Base-by-base conservation (phyloP, 768 basidiomycete genomes). In the Xerocomus brunneocitrinus region DNA sequence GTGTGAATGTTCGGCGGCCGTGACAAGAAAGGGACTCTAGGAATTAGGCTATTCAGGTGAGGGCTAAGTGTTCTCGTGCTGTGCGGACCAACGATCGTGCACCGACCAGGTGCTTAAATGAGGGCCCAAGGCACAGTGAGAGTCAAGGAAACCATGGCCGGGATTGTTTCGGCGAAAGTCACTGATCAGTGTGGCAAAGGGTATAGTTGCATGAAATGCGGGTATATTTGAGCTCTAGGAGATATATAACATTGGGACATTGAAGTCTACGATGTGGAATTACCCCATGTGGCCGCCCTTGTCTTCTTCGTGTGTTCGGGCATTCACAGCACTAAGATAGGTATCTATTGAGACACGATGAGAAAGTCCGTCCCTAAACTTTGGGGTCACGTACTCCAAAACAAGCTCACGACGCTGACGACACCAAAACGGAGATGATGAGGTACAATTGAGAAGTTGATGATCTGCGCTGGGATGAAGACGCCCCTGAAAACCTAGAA, bases 391-490 rank as follows among this genome's bases (percentile, higher is more conserved):
- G 43, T 65, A 91, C 89, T 91, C 89, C 87, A 89, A 73, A 87
- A 87, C 55, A 91, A 76, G 62, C 85, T 85, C 48, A 91, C 87
- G 10, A 87, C 78, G 61, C 89, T 79, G 24, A 93, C 81, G 19
- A 85, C 74, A 19, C 86, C 76, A 49, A 92, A 84, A 35, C 90
- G 82, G 34, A 91, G 70, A 59, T 92, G 90, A 4, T 79, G 83
- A 2, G 91, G 91, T 1, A 91, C 79, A 31, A 92, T 22, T 8
- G 81, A 73, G 62, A 92, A 93, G 70, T 93, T 93, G 73, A 90
- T 74, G 50, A 85, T 62, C 66, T 93, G 90, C 0, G 87, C 80
- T 1, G 90, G 90, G 31, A 85, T 75, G 66, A 83, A 91, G 6
- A 91, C 86, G 3, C 72, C 76, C 89, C 86, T 84, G 24, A 47